phyloP scores from a whole-genome alignment of 177 flowering plant genomes.

The Vitis hybrid region DNA sequence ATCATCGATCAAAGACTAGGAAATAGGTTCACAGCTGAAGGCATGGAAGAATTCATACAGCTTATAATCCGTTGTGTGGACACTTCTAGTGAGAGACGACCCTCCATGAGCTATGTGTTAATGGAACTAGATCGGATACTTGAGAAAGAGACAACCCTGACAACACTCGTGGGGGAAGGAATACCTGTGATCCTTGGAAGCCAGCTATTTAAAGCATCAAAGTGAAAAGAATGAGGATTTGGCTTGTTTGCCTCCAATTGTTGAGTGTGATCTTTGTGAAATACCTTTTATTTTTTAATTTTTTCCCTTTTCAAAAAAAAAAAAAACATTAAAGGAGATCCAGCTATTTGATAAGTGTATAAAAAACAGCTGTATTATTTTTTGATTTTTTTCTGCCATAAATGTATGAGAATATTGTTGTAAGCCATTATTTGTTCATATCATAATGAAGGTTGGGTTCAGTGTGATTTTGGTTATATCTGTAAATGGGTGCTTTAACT shows the following conservation, averaged over 20 bases:
- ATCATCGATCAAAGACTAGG: constrained; percentile 68
- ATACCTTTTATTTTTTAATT: constrained; percentile 5
- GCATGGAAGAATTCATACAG: constrained; percentile 69
- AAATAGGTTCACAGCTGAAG: constrained; percentile 72
- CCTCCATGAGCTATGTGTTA: constrained; percentile 67
- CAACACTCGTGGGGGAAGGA: constrained; percentile 86
- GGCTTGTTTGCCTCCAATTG: constrained; percentile 9
- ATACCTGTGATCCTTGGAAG: constrained; percentile 88
- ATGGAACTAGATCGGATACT: constrained; percentile 72
- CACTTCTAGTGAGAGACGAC: constrained; percentile 70
- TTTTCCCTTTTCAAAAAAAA: constrained; percentile 5
- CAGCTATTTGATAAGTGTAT: constrained; percentile 84
- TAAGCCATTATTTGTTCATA: constrained; percentile 33
- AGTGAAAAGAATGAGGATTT: constrained; percentile 15
- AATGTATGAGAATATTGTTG: constrained; percentile 27
- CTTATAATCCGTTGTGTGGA: constrained; percentile 57
- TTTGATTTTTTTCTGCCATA: constrained; percentile 18
- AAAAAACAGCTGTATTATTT: constrained; percentile 63
- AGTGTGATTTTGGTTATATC: constrained; percentile 12
- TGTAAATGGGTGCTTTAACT: too few relatives aligned
- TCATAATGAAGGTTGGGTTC: constrained; percentile 22
- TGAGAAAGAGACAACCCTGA: constrained; percentile 79
- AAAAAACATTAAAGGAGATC: constrained; percentile 19
- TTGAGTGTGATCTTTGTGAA: constrained; percentile 26
- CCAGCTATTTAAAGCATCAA: constrained; percentile 63